These are phyloP conservation scores for Linnemannia exigua DNA, from an alignment of 192 early-diverging fungal genomes.

Conservation along the genomic window DNA sequence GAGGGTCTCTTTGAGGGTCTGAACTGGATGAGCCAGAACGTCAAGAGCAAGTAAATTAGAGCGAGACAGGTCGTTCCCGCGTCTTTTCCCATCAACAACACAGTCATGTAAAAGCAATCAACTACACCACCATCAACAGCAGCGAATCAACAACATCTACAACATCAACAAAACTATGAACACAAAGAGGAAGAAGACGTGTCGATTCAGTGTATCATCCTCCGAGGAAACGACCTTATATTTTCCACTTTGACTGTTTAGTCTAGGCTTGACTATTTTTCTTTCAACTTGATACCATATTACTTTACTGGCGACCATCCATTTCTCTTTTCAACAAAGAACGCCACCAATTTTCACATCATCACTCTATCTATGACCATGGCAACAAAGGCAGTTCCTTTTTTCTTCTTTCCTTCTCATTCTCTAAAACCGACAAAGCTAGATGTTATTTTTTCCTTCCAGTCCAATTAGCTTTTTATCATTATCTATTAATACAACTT, in stretches of 20 bases:
- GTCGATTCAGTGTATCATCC: neutral
- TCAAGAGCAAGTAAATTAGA: constrained; percentile 63
- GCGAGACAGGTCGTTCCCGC: neutral
- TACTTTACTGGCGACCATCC: neutral
- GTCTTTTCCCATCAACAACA: neutral
- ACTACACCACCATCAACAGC: neutral
- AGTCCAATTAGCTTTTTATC: neutral
- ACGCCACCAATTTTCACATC: neutral
- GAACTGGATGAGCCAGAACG: constrained; percentile 89
- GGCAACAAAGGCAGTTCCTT: neutral
- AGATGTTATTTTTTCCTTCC: neutral
- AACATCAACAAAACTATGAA: neutral
- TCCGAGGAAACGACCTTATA: neutral
- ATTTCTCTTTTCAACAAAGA: neutral
- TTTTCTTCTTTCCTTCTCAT: neutral
- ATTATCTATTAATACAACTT: neutral
- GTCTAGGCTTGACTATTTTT: neutral
- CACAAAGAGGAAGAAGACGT: neutral
- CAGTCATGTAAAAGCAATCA: neutral
- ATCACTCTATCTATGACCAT: neutral
- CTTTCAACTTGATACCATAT: neutral
- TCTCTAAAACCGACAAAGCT: neutral
- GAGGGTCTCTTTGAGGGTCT: constrained; percentile 89
- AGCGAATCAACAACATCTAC: neutral
- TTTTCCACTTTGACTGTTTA: neutral